Evolutionary conservation across 805 yeast species (phyloP), one percentile per base, ranked within the genome.

Genomic region (Cyberlindnera xylosilytica): DNA sequence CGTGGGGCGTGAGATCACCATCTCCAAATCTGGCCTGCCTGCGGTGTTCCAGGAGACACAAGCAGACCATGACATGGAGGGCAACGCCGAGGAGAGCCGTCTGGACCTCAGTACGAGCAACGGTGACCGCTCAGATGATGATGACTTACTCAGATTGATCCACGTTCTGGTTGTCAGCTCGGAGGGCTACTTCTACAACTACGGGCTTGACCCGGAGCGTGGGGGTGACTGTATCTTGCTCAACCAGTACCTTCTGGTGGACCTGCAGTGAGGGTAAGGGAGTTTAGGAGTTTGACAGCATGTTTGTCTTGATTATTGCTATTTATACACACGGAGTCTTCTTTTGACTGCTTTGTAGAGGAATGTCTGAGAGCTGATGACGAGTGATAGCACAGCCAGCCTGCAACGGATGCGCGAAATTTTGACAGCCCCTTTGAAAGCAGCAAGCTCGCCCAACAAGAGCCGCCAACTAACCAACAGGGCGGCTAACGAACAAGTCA

Each of bases 161-260:
- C 76, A 75, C 53, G 79, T 79, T 12, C 73, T 79, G 44, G 91
- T 89, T 6, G 87, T 87, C 4, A 87, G 96, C 1, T 74, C 83
- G 0, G 86, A 81, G 43, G 98, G 98, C 0, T 78, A 75, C 51
- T 83, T 86, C 51, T 84, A 83, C 54, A 86, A 84, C 38, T 91
- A 87, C 61, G 83, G 83, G 2, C 66, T 91, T 35, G 93, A 88
- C 48, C 82, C 93, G 0, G 95, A 83, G 47, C 66, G 90, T 41
- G 98, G 98, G 1, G 99, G 99, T 2, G 97, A 90, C 58, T 91
- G 98, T 64, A 77, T 83, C 30, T 66, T 88, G 47, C 66, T 86
- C 42, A 78, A 81, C 47, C 96, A 87, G 56, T 83, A 80, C 56
- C 73, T 83, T 6, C 65, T 84, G 7, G 45, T 51, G 6, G 59